Evolutionary conservation across 192 early-diverging fungal genomes (phyloP), one percentile per base, ranked within the genome.

Genomic region (Piromyces finnis): DNA sequence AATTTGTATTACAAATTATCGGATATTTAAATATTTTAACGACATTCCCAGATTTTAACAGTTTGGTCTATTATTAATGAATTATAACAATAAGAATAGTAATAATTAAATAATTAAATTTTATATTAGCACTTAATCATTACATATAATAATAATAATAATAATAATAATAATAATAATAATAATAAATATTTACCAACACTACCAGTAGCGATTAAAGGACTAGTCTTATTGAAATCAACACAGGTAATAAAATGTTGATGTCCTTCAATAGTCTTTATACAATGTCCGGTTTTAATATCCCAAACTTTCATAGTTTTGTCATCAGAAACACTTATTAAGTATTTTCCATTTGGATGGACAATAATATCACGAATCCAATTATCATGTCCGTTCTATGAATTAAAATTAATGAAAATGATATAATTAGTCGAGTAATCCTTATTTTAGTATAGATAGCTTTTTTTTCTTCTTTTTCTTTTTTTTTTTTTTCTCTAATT

Each of bases 221-320:
- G 92, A 30, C 85, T 29, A 2, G 16, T 30, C 16, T 39, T 80
- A 35, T 82, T 68, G 7, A 93, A 92, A 77, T 90, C 92, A 36
- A 98, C 86, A 82, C 92, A 93, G 3, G 94, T 95, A 30, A 95
- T 92, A 88, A 98, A 98, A 82, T 98, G 96, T 27, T 86, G 83
- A 32, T 95, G 94, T 4, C 94, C 95, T 77, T 97, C 94, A 78
- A 96, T 79, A 17, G 91, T 92, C 82, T 94, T 95, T 80, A 90
- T 87, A 82, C 93, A 94, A 39, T 94, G 88, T 27, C 95, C 95
- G 13, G 91, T 89, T 77, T 90, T 88, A 15, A 97, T 85, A 81
- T 97, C 95, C 97, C 97, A 98, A 29, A 94, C 86, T 51, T 92
- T 89, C 80, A 98, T 87, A 0, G 94, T 92, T 82, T 96, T 97